Percentiles rank a stretch among this genome's conserved stretches.
phyloP scores from a whole-genome alignment of 2,329 filamentous ascomycete species.

The Clarireedia monteithiana region DNA sequence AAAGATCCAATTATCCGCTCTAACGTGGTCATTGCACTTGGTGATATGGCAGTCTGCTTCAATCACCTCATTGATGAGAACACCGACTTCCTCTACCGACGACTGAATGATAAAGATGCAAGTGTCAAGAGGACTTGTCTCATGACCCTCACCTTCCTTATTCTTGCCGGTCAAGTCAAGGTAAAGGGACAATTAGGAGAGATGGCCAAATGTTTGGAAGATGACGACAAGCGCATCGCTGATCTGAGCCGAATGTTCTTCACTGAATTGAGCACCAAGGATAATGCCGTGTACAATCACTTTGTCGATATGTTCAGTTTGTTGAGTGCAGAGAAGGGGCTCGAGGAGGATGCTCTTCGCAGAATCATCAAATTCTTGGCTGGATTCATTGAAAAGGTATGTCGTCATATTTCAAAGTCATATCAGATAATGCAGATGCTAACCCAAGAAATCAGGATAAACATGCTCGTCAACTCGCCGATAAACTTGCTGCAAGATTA shows the following conservation, averaged over 20 bases:
- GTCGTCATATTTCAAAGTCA: slow-evolving; percentile 19
- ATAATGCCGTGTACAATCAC: slow-evolving; percentile 98
- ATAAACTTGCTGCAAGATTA: slow-evolving; percentile 84
- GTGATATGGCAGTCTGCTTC: slow-evolving; percentile 99
- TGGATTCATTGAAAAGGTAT: slow-evolving; percentile 94
- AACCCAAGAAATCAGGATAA: slow-evolving; percentile 61
- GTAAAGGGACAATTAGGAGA: slow-evolving; percentile 97
- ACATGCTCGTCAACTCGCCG: slow-evolving; percentile 87
- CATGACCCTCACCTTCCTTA: slow-evolving; percentile 97
- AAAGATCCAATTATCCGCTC: slow-evolving; percentile 87
- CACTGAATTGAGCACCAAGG: slow-evolving; percentile 92
- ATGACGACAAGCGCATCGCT: slow-evolving; percentile 87
- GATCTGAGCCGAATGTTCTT: slow-evolving; percentile 98
- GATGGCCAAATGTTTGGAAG: slow-evolving; percentile 98
- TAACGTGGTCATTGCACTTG: slow-evolving; percentile 93
- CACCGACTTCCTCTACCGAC: slow-evolving; percentile 92
- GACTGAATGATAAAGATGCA: slow-evolving; percentile 78
- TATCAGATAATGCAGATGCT: slow-evolving; percentile 5
- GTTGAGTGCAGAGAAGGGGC: slow-evolving; percentile 68
- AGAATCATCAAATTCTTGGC: slow-evolving; percentile 87
- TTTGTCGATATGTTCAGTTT: slow-evolving; percentile 99
- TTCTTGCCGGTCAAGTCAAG: slow-evolving; percentile 95
- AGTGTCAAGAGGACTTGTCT: slow-evolving; percentile 95
- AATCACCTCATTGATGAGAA: slow-evolving; percentile 99
- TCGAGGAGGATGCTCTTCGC: slow-evolving; percentile 80